Evolutionary conservation across 192 early-diverging fungal species (phyloP).

Genomic region (Kickxella alabastrina): DNA sequence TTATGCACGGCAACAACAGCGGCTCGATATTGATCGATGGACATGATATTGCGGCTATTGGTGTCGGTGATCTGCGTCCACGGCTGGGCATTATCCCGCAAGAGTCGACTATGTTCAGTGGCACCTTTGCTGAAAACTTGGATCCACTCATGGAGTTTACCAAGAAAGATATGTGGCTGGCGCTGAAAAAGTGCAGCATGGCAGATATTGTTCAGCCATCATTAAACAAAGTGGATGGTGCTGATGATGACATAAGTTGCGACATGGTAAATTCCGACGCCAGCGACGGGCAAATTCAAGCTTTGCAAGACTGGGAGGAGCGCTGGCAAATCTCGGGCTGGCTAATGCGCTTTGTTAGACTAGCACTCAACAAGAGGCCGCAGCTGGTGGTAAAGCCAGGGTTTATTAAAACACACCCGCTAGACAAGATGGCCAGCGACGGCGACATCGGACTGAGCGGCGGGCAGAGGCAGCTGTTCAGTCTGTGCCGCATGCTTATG

Average conservation of each 20-base stretch:
- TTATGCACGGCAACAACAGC: slow-evolving; percentile 55
- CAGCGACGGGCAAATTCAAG: not conserved
- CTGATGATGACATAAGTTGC: not conserved
- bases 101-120: slow-evolving; percentile 61
- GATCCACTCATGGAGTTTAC: slow-evolving; percentile 56
- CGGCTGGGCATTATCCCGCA: slow-evolving; percentile 57
- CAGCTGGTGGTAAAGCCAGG: not conserved
- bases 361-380: not conserved
- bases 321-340: slow-evolving; percentile 13
- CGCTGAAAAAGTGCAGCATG: slow-evolving; percentile 18
- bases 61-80: slow-evolving; percentile 60
- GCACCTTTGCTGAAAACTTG: slow-evolving; percentile 60
- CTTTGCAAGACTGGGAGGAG: not conserved
- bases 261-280: not conserved
- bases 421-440: not conserved
- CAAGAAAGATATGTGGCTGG: slow-evolving; percentile 15
- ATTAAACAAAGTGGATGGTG: not conserved
- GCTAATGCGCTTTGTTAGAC: slow-evolving; percentile 4
- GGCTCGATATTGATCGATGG: slow-evolving; percentile 71
- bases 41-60: slow-evolving; percentile 67
- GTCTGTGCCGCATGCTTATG: slow-evolving; percentile 56
- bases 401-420: not conserved
- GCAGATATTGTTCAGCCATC: not conserved
- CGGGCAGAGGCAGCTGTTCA: slow-evolving; percentile 59
- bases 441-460: slow-evolving; percentile 6